Percentiles rank a stretch among this genome's conserved stretches.
Evolutionary conservation across 495 filamentous ascomycete species (phyloP).

Genomic region (Penicillium desertorum): DNA sequence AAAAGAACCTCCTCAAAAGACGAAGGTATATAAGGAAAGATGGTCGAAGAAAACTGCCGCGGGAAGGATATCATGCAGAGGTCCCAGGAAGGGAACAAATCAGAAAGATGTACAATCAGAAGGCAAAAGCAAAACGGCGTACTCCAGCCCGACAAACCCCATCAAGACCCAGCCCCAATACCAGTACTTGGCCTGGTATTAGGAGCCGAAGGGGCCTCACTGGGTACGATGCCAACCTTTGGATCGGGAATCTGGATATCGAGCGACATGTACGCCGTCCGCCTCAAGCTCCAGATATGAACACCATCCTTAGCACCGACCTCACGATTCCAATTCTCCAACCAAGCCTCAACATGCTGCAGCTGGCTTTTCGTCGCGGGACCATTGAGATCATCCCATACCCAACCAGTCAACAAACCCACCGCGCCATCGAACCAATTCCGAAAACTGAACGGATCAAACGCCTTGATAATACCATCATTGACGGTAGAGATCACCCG

Average conservation of each 20-base stretch:
- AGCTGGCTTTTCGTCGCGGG: conserved; percentile 69
- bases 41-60: conserved; percentile 16
- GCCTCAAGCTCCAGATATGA: conserved; percentile 70
- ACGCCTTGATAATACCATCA: conserved; percentile 64
- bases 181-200: conserved; percentile 45
- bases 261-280: conserved; percentile 85
- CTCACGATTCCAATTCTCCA: conserved; percentile 79
- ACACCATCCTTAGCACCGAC: conserved; percentile 57
- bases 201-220: conserved; percentile 38
- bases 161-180: conserved; percentile 23
- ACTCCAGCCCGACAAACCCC: conserved; percentile 1
- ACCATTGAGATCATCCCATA: conserved; percentile 87
- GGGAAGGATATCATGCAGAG: conserved; percentile 36
- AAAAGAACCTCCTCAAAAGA: conserved; percentile 1
- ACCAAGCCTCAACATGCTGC: conserved; percentile 65
- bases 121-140: conserved; percentile 5
- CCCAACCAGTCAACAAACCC: conserved; percentile 80
- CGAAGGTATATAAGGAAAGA: conserved; percentile 5
- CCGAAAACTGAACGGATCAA: conserved; percentile 66
- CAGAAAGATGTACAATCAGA: conserved; percentile 25
- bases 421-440: conserved; percentile 75
- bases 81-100: conserved; percentile 20
- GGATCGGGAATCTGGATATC: conserved; percentile 87
- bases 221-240: conserved; percentile 57
- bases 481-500: conserved; percentile 77